Percentiles rank a stretch among this genome's conserved stretches.
These are phyloP conservation scores for Toxicodendron radicans DNA, from an alignment of 345 rosid species.

Conservation along the genomic window DNA sequence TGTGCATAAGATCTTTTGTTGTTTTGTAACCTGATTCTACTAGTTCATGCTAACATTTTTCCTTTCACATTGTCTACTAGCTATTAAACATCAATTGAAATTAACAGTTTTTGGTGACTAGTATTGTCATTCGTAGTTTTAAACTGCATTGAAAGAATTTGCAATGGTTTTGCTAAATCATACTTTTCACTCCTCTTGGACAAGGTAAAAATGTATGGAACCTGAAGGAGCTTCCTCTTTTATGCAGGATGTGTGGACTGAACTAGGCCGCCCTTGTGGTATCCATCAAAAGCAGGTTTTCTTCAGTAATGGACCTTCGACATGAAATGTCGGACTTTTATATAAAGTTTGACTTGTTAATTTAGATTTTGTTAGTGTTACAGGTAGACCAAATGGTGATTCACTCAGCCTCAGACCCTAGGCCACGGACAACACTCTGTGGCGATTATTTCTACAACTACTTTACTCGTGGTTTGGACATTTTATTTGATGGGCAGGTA, in stretches of 20 bases:
- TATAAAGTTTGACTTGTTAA: not conserved
- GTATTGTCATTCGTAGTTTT: not conserved
- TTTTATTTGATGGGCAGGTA: conserved; percentile 97
- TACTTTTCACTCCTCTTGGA: not conserved
- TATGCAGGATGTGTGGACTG: conserved; percentile 95
- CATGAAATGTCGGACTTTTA: not conserved
- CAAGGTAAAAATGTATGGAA: not conserved
- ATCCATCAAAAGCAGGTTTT: conserved; percentile 95
- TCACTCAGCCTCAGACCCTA: conserved; percentile 88
- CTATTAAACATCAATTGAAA: not conserved
- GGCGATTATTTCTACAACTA: conserved; percentile 97
- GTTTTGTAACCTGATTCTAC: not conserved
- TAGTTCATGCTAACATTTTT: not conserved
- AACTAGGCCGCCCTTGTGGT: conserved; percentile 96
- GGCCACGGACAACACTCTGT: conserved; percentile 80
- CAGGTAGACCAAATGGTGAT: conserved; percentile 99
- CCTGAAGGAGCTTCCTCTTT: not conserved
- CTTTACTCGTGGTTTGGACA: conserved; percentile 92
- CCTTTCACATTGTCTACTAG: not conserved
- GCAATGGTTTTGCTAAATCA: not conserved
- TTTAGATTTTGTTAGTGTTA: conserved; percentile 24
- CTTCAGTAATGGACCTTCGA: not conserved
- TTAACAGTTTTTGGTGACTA: not conserved
- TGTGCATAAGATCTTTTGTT: not conserved
- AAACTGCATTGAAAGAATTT: not conserved